These are phyloP conservation scores for Colletotrichum destructivum DNA, from an alignment of 2,329 filamentous ascomycete genomes.

Conservation along the genomic window DNA sequence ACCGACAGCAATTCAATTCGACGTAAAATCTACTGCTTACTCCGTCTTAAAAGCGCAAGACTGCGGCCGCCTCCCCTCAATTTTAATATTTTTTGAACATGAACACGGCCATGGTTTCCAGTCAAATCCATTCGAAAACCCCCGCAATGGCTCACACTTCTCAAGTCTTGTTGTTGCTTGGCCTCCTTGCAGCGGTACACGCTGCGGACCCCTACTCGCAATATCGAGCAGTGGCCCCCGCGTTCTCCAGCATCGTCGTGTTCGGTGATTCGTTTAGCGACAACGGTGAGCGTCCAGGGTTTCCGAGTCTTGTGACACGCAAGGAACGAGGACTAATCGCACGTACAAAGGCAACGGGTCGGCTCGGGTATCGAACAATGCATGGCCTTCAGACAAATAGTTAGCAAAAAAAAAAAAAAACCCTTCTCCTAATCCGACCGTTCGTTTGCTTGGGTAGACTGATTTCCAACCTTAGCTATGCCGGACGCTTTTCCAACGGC, in stretches of 20 bases:
- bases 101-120: neutral
- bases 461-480: neutral
- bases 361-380: conserved; percentile 23
- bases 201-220: neutral
- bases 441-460: neutral
- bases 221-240: neutral
- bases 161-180: neutral
- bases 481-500: conserved; percentile 37
- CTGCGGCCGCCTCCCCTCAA: neutral
- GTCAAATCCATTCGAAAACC: neutral
- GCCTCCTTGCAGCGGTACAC: neutral
- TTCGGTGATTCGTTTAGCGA: conserved; percentile 38
- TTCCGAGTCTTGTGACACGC: neutral
- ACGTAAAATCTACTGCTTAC: no score
- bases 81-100: neutral
- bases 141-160: neutral
- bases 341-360: conserved; percentile 21
- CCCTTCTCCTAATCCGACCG: no score
- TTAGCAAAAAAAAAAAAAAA: neutral
- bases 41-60: no score
- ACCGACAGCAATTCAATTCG: neutral
- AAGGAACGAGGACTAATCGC: neutral
- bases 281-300: conserved; percentile 7
- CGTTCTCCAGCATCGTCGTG: conserved; percentile 26
- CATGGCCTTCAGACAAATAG: conserved; percentile 37